phyloP scores from a whole-genome alignment of 192 early-diverging fungal genomes.

The Entrophospora sp. region DNA sequence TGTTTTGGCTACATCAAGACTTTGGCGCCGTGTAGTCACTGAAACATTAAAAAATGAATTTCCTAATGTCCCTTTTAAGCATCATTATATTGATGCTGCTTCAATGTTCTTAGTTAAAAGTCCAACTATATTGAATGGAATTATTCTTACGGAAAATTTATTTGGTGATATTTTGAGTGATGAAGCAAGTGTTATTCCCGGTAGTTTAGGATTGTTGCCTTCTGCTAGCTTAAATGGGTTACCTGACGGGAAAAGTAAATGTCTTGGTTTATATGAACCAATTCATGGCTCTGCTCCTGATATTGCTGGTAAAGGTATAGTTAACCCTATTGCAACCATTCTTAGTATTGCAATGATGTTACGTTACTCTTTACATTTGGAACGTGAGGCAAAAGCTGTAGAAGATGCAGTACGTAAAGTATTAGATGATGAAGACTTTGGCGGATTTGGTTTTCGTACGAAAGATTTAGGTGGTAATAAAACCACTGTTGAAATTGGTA shows the following conservation, averaged over 20 bases:
- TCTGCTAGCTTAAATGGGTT: conserved; percentile 84
- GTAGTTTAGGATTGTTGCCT: conserved; percentile 87
- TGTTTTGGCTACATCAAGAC: conserved; percentile 92
- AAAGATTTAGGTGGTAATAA: conserved; percentile 82
- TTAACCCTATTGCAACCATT: conserved; percentile 98
- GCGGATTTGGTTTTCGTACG: conserved; percentile 71
- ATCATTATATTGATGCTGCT: conserved; percentile 94
- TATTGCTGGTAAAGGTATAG: conserved; percentile 94
- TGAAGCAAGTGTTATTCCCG: conserved; percentile 93
- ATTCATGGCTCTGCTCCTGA: conserved; percentile 98
- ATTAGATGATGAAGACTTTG: conserved; percentile 68
- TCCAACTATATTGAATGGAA: conserved; percentile 84
- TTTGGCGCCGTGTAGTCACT: conserved; percentile 92
- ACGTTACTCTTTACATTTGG: conserved; percentile 87
- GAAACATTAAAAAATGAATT: conserved; percentile 84
- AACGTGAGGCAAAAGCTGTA: conserved; percentile 81
- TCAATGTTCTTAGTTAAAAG: conserved; percentile 95
- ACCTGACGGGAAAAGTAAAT: conserved; percentile 59
- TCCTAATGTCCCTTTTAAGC: conserved; percentile 75
- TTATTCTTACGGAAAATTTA: conserved; percentile 98
- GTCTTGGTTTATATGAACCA: conserved; percentile 94
- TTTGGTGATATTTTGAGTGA: conserved; percentile 98
- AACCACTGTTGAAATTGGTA: conserved; percentile 84
- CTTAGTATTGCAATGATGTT: conserved; percentile 90
- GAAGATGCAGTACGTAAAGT: conserved; percentile 89